phyloP scores from a whole-genome alignment of 2,329 filamentous ascomycete species.

The Beauveria bassiana region DNA sequence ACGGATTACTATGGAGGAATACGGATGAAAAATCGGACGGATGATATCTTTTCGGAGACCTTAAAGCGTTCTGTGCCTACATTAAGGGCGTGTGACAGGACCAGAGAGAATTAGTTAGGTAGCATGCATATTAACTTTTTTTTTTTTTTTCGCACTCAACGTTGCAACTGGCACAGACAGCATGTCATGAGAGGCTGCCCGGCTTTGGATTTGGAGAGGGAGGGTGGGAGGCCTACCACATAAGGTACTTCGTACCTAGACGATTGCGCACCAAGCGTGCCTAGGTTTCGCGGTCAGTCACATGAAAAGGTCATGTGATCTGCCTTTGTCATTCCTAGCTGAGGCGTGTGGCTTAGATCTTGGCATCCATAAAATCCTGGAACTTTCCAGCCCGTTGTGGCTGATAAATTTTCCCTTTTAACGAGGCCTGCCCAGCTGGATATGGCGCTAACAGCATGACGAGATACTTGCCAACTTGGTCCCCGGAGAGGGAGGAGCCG shows the following conservation, averaged over 20 bases:
- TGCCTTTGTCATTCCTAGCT: slow-evolving; percentile 1
- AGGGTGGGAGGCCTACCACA: neutral
- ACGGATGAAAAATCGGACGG: neutral
- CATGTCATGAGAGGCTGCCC: too few relatives aligned
- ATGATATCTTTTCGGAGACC: neutral
- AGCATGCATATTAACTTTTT: too few relatives aligned
- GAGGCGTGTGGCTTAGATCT: slow-evolving; percentile 11
- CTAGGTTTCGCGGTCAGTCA: neutral
- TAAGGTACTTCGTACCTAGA: too few relatives aligned
- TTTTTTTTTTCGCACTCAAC: too few relatives aligned
- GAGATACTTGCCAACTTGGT: neutral
- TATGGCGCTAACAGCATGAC: neutral
- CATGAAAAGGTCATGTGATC: slow-evolving; percentile 3
- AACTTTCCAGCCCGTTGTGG: slow-evolving; percentile 7
- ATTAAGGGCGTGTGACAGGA: neutral
- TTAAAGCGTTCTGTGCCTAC: neutral
- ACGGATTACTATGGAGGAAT: neutral
- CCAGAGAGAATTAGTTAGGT: too few relatives aligned
- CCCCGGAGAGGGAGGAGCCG: neutral
- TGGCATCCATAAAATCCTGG: slow-evolving; percentile 1
- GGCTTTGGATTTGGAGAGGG: neutral
- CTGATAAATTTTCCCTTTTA: slow-evolving; percentile 8
- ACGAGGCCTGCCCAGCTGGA: slow-evolving; percentile 6
- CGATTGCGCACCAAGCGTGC: too few relatives aligned
- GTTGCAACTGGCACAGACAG: too few relatives aligned